Evolutionary conservation across 139 green algal genomes (phyloP), one percentile per base, ranked within the genome.

Genomic region (Chlamydomonas sp.): DNA sequence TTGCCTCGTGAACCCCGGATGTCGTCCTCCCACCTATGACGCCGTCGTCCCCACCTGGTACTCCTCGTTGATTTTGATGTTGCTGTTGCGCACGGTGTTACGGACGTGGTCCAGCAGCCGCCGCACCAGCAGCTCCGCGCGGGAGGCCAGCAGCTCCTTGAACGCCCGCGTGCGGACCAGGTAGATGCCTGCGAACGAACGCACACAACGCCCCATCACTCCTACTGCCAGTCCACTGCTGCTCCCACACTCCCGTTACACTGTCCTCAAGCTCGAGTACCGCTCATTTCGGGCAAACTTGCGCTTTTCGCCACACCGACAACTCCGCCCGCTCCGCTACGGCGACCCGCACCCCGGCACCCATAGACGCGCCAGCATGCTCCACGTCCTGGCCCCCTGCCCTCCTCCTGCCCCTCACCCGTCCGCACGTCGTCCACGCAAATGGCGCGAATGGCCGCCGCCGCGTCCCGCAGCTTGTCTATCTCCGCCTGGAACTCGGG

Each of bases 371-470:
- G 14, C 67, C 67, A 73, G 15, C 15, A 14, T 73, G 10, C 75
- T 63, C 17, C 16, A 80, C 78, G 31, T 49, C 31, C 31, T 49
- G 31, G 31, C 31, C 31, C 31, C 31, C 31, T 49, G 31, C 31
- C 12, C 20, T 67, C 10, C 78, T 66, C 60, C 10, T 15, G 49
- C 31, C 31, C 66, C 88, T 0, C 83, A 90, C 92, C 92, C 60
- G 94, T 96, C 20, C 91, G 89, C 59, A 97, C 94, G 58, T 93
- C 79, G 79, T 94, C 84, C 1, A 85, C 94, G 85, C 92, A 96
- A 8, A 91, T 83, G 2, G 85, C 60, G 0, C 89, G 81, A 6
- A 92, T 89, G 18, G 90, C 85, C 49, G 90, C 77, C 12, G 90
- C 93, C 7, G 94, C 93, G 10, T 75, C n/a, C 3, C 85, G 78